Conservation (phyloP, 2,329 filamentous ascomycete species). For the Pseudocercospora crystallina region DNA sequence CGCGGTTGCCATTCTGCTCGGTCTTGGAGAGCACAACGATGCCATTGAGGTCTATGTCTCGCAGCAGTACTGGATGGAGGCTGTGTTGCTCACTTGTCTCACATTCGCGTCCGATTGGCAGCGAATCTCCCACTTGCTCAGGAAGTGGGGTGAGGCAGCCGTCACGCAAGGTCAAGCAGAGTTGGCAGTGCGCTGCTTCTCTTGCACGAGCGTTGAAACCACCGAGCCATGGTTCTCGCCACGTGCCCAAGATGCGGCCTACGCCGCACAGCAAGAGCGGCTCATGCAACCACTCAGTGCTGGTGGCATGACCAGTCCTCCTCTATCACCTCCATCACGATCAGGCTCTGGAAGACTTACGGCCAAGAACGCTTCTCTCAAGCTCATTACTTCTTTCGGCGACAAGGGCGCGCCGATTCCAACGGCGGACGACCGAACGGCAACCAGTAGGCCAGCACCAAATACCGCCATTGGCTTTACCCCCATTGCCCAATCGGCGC, state of each 20-base stretch:
- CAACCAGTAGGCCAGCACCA: slow-evolving; percentile 1
- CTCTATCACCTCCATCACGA: slow-evolving; percentile 70
- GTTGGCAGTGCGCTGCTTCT: slow-evolving; percentile 88
- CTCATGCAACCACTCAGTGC: slow-evolving; percentile 39
- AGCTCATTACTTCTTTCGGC: slow-evolving; percentile 87
- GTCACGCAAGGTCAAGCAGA: slow-evolving; percentile 84
- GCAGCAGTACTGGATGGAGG: slow-evolving; percentile 88
- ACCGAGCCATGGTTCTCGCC: slow-evolving; percentile 87
- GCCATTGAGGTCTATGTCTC: slow-evolving; percentile 96
- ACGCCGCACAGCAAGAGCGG: slow-evolving; percentile 54
- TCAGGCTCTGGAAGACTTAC: slow-evolving; percentile 54
- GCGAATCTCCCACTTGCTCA: slow-evolving; percentile 79
- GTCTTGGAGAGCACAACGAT: slow-evolving; percentile 88
- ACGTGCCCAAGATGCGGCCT: slow-evolving; percentile 63
- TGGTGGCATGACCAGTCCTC: slow-evolving; percentile 63
- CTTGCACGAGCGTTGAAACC: slow-evolving; percentile 82
- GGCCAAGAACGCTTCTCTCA: slow-evolving; percentile 79
- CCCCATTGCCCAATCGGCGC: slow-evolving; percentile 70
- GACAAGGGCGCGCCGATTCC: slow-evolving; percentile 62
- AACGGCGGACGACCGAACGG: slow-evolving; percentile 30
- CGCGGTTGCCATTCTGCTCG: slow-evolving; percentile 87
- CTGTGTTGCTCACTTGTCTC: slow-evolving; percentile 81
- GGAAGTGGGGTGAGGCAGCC: slow-evolving; percentile 93
- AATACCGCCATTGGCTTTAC: slow-evolving; percentile 61
- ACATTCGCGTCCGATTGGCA: slow-evolving; percentile 86